Conservation (phyloP, 2,329 filamentous ascomycete species). For the Diaporthe sp. region DNA sequence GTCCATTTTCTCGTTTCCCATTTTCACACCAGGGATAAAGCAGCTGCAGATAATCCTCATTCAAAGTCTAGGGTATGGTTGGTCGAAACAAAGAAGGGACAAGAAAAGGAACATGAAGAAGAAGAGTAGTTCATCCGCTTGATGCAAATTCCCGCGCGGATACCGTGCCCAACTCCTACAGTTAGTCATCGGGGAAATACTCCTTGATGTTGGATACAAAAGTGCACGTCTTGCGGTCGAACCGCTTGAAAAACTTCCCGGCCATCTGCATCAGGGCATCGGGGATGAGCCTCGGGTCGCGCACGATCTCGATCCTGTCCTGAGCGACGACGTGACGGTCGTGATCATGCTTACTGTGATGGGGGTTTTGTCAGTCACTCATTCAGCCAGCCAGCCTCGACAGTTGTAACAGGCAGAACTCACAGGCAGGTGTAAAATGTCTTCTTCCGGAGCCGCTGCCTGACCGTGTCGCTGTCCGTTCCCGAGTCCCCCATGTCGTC, state of each 20-base stretch:
- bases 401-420: conserved; percentile 51
- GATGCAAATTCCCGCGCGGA: neutral
- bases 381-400: conserved; percentile 45
- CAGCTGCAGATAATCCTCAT: neutral
- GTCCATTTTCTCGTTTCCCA: neutral
- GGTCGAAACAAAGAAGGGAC: neutral
- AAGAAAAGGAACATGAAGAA: neutral
- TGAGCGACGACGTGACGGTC: conserved; percentile 80
- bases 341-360: conserved; percentile 64
- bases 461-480: conserved; percentile 65
- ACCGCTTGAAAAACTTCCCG: conserved; percentile 90
- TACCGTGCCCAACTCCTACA: neutral
- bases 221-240: conserved; percentile 70
- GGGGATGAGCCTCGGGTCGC: conserved; percentile 57
- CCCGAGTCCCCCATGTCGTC: conserved; percentile 65
- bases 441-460: conserved; percentile 68
- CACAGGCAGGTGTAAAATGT: conserved; percentile 90
- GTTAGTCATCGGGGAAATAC: conserved; percentile 85
- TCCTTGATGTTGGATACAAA: conserved; percentile 87
- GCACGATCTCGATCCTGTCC: conserved; percentile 79
- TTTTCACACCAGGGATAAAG: neutral
- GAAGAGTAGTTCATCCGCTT: neutral
- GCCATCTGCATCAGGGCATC: conserved; percentile 73
- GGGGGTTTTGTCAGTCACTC: conserved; percentile 44
- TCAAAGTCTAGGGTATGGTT: conserved; percentile 11